Base-by-base conservation (phyloP, 768 basidiomycete genomes). In the Mycena pura region DNA sequence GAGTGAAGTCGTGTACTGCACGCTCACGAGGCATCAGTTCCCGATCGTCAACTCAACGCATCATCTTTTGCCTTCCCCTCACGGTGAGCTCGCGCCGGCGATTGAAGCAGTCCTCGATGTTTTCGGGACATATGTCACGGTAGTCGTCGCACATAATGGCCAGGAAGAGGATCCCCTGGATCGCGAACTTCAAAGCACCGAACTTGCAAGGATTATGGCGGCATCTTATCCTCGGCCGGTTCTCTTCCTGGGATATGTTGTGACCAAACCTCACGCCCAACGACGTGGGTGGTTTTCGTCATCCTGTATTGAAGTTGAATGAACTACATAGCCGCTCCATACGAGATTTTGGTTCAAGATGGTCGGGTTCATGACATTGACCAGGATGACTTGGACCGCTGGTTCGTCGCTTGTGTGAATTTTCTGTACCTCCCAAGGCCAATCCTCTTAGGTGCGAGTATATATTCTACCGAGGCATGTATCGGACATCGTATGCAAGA, bases 121-220 rank as follows among this genome's bases (percentile, higher is more conserved):
- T 7, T 90, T 87, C 64, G 93, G 93, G 1, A 88, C 87, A 0
- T 82, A 84, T 50, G 85, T 95, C 17, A 88, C 88, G 6, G 92
- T 95, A 0, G 80, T 96, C n/a, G 91, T 96, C 10, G 83, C 92
- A 0, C 95, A 96, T 66, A 96, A 96, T 70, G 95, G 95, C 6
- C 95, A 96, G 82, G 94, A 96, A 83, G 91, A 95, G 71, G 93
- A 95, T 45, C 84, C 90, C 0, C 72, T 94, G n/a, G 95, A 96
- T 71, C 84, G 95, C 57, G 90, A 95, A 70, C 76, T 96, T 25
- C 95, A 96, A 69, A 90, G 90, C 52, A 87, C 73, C 22, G 92
- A 90, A 69, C 78, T 96, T 52, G 95, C 90, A 3, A 81, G 88
- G 34, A 88, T 96, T 46, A 92, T 95, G 87, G 77, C 85, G 0